Base-by-base conservation (phyloP, 495 filamentous ascomycete genomes). In the Penicillium robsamsonii region DNA sequence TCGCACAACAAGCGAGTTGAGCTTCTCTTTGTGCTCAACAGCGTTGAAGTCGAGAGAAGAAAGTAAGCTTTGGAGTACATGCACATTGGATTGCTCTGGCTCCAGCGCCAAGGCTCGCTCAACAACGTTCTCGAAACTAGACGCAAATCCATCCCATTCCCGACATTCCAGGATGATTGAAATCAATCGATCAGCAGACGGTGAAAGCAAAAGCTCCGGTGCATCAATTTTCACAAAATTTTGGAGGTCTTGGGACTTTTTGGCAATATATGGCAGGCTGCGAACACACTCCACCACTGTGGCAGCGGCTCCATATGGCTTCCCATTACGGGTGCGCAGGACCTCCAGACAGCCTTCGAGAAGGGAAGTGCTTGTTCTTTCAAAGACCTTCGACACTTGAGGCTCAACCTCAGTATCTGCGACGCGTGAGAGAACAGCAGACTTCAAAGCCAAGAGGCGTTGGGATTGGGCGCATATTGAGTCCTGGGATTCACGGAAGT, bases 261-360 rank as follows among this genome's bases (percentile, higher is more conserved):
- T 65, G 3, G 70, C 69, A 30, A 79, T 54, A 18, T 70, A 71
- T 0, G 78, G 74, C 20, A 83, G 63, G n/a, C 59, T 68, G 41
- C 70, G 68, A 41, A 80, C 59, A 50, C 74, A 75, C 40, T 77
- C 71, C 56, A 82, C 77, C 4, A 94, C 64, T 4, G 84, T 77
- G 5, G 81, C 81, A 18, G 91, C 89, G 13, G 87, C 87, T 13
- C 87, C 89, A 61, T 89, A 96, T 0, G 90, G 88, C 63, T 94
- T 94, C 43, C 90, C 91, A 58, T 92, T 89, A 46, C 88, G 77
- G 25, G 72, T 72, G 40, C 70, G 71, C 15, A 87, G 55, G 3
- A 83, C 66, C 17, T 78, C 60, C 13, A 84, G 54, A 48, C 83
- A 81, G 40, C 71, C 72, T 30, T 72, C 66, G 12, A 87, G 64